A percentile compares a stretch with the other conserved stretches of the same genome.
Conservation (phyloP, 108 stramenopile species). For the Conticribra weissflogii region DNA sequence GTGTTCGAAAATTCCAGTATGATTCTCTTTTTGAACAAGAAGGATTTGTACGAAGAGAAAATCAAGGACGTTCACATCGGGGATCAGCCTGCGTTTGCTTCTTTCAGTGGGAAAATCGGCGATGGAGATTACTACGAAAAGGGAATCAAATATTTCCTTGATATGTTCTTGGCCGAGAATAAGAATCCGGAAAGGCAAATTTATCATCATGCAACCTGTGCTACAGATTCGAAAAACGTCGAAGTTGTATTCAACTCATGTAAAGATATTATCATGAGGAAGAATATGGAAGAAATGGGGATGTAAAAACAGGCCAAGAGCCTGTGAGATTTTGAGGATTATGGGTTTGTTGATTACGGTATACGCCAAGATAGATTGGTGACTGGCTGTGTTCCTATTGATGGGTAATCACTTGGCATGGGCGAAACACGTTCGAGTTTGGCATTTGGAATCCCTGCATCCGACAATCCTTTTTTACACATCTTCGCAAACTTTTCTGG, state of each 20-base stretch:
- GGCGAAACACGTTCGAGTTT: slow-evolving; percentile 78
- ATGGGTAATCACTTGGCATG: slow-evolving; percentile 81
- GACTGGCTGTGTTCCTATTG: slow-evolving; percentile 70
- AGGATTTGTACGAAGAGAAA: slow-evolving; percentile 98
- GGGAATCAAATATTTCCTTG: slow-evolving; percentile 73
- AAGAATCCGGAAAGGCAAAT: slow-evolving; percentile 47
- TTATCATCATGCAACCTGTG: slow-evolving; percentile 74
- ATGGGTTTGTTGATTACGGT: too few species aligned
- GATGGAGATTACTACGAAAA: slow-evolving; percentile 85
- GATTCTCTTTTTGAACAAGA: slow-evolving; percentile 98
- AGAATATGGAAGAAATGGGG: slow-evolving; percentile 63
- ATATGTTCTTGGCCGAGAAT: slow-evolving; percentile 65
- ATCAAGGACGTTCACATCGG: slow-evolving; percentile 83
- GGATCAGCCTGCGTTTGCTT: slow-evolving; percentile 72
- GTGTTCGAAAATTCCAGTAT: slow-evolving; percentile 91
- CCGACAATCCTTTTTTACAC: slow-evolving; percentile 67
- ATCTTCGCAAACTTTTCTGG: slow-evolving; percentile 69
- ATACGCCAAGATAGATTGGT: slow-evolving; percentile 68
- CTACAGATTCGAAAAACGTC: slow-evolving; percentile 74
- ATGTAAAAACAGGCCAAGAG: too few species aligned
- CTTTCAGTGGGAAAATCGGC: slow-evolving; percentile 71
- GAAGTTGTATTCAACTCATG: slow-evolving; percentile 81
- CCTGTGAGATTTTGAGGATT: too few species aligned
- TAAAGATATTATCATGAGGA: slow-evolving; percentile 75
- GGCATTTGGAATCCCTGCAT: slow-evolving; percentile 60